Percentiles rank a stretch among this genome's conserved stretches.
phyloP scores from a whole-genome alignment of 2,329 filamentous ascomycete genomes.

The Fusarium burgessii region DNA sequence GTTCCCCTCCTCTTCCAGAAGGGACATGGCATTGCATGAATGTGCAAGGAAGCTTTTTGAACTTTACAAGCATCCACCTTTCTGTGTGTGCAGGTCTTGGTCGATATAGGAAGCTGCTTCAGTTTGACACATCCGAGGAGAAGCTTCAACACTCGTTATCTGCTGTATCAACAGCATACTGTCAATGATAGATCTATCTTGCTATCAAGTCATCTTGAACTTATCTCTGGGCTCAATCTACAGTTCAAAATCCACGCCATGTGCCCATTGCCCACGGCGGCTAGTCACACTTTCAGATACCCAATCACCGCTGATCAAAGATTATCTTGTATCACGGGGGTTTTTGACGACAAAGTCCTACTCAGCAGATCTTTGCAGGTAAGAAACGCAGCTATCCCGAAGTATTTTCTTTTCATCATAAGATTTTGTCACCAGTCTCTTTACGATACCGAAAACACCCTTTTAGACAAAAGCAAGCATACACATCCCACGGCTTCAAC shows the following conservation, averaged over 20 bases:
- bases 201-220: slow-evolving; percentile 1
- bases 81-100: not conserved
- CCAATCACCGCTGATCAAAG: slow-evolving; percentile 14
- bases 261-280: slow-evolving; percentile 23
- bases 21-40: slow-evolving; percentile 29
- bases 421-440: not conserved
- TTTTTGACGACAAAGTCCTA: slow-evolving; percentile 3
- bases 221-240: slow-evolving; percentile 27
- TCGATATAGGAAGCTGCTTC: slow-evolving; percentile 18
- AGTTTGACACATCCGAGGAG: slow-evolving; percentile 17
- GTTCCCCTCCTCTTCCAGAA: slow-evolving; percentile 41
- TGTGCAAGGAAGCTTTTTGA: slow-evolving; percentile 14
- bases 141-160: slow-evolving; percentile 8
- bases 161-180: not conserved
- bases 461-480: slow-evolving; percentile 21
- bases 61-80: not conserved
- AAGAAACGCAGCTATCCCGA: slow-evolving; percentile 14
- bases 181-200: not conserved
- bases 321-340: slow-evolving; percentile 4
- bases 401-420: not conserved
- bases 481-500: not conserved
- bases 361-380: slow-evolving; percentile 17
- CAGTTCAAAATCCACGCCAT: slow-evolving; percentile 22
- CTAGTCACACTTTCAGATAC: slow-evolving; percentile 5
- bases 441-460: not conserved